These are phyloP conservation scores for Hibiscus trionum DNA, from an alignment of 345 rosid species.

Conservation along the genomic window DNA sequence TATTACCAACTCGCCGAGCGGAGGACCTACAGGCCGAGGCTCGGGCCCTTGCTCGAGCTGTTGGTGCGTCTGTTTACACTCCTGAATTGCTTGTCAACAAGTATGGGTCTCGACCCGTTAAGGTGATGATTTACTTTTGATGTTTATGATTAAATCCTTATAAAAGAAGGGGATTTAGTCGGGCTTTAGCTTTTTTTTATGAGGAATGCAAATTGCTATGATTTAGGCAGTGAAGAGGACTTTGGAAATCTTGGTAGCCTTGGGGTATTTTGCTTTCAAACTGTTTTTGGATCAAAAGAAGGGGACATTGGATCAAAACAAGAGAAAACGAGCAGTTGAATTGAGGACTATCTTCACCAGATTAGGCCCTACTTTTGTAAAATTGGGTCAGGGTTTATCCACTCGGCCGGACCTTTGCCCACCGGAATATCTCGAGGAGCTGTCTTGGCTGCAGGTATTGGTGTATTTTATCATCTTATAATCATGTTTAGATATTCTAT, in stretches of 20 bases:
- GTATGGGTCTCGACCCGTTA: conserved; percentile 64
- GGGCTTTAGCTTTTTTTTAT: not conserved
- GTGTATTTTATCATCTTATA: not conserved
- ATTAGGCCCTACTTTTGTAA: conserved; percentile 90
- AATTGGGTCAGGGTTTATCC: conserved; percentile 91
- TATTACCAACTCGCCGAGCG: conserved; percentile 28
- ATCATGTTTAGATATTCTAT: not conserved
- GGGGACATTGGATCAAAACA: conserved; percentile 53
- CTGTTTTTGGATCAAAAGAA: conserved; percentile 58
- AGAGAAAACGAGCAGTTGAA: conserved; percentile 63
- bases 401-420: conserved; percentile 97
- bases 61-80: conserved; percentile 59
- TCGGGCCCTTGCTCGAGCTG: conserved; percentile 73
- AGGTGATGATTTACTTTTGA: conserved; percentile 31
- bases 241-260: conserved; percentile 52
- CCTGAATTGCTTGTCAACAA: conserved; percentile 54
- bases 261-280: conserved; percentile 62
- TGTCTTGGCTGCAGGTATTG: conserved; percentile 82
- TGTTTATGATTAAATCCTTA: not conserved
- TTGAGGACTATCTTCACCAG: conserved; percentile 65
- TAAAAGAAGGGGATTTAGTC: not conserved
- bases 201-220: not conserved
- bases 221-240: conserved; percentile 60
- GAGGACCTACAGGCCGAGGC: conserved; percentile 80
- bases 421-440: conserved; percentile 89